These are phyloP conservation scores for Tulasnella sp. DNA, from an alignment of 768 basidiomycete genomes.

Conservation along the genomic window DNA sequence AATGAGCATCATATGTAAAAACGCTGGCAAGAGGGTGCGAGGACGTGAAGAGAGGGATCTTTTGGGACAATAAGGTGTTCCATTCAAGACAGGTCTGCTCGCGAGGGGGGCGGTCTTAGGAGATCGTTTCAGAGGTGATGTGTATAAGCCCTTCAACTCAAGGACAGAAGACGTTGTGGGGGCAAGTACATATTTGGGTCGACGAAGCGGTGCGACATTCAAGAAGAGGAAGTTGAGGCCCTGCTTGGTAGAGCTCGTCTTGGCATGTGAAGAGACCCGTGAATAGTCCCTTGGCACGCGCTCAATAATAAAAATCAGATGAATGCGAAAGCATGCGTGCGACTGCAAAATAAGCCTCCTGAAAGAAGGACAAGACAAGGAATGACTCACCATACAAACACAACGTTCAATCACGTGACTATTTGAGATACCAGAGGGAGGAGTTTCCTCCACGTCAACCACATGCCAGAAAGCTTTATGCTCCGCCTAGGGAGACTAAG, in stretches of 20 bases:
- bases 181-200: not conserved
- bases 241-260: conserved; percentile 38
- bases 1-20: conserved; percentile 31
- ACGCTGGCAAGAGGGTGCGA: conserved; percentile 37
- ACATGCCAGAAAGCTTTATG: not conserved
- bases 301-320: no score
- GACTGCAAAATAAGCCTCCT: not conserved
- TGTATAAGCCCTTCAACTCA: no score
- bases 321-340: not conserved
- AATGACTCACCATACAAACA: no score
- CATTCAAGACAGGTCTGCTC: not conserved
- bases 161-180: not conserved
- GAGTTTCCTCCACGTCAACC: no score
- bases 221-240: conserved; percentile 48
- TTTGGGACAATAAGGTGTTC: conserved; percentile 30
- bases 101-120: not conserved
- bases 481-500: conserved; percentile 46
- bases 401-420: no score
- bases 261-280: conserved; percentile 35
- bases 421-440: no score
- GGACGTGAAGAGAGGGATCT: conserved; percentile 29
- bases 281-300: conserved; percentile 20
- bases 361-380: no score
- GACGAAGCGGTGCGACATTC: conserved; percentile 38
- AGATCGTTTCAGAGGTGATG: no score